Evolutionary conservation across 108 stramenopile genomes (phyloP), one percentile per base, ranked within the genome.

Genomic region (Cyclostephanos tholiformis): DNA sequence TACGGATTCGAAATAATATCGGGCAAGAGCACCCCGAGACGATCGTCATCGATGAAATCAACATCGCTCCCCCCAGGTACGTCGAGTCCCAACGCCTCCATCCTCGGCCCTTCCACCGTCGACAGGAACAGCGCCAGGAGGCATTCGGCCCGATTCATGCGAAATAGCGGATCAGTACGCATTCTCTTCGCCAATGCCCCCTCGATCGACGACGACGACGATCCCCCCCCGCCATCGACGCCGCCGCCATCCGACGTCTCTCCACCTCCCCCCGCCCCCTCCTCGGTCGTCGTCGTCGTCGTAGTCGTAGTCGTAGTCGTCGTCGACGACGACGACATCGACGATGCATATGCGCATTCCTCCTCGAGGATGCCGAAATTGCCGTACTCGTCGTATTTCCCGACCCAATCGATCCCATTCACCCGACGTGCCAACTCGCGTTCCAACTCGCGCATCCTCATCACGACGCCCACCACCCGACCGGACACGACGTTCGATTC

Each of bases 21-120:
- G 32, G 32, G 32, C 32, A 32, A 4, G 32, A 93, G 69, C 1
- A 92, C 88, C 66, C 89, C 85, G 27, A 71, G 60, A 32, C 93
- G 85, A 82, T 95, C 93, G 7, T 35, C 75, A 62, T 95, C 93
- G 25, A 95, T 59, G 75, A 95, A 95, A 69, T 95, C 93, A 59
- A 92, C 74, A 22, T 68, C 65, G 59, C 88, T 89, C 46, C 81
- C 86, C 62, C 85, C 91, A 10, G 88, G 74, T 19, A 89, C 89
- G 6, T 57, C 52, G 38, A 87, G 61, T 3, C 82, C 83, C 9
- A 79, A 9, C 73, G 85, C 74, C 46, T 81, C 60, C 74, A 95
- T 63, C 36, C 74, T 72, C 6, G 93, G 93, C 25, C 70, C 27
- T 71, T 95, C 93, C 26, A 95, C 89, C 22, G 67, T 80, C 4